phyloP scores from a whole-genome alignment of 345 rosid genomes.

The Populus ilicifolia region DNA sequence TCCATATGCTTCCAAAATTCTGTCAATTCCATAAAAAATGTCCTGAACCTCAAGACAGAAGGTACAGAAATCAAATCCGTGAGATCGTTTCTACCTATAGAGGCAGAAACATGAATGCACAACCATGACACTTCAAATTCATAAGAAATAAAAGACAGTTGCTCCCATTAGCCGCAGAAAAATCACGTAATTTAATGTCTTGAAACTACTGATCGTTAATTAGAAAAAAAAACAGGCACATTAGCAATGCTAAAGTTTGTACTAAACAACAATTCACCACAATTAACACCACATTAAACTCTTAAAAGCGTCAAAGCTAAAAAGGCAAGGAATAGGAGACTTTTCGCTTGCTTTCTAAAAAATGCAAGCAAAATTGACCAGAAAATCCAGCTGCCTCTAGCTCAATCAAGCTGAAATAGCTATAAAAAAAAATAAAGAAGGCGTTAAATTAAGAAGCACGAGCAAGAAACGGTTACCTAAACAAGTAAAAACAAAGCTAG shows the following conservation, averaged over 20 bases:
- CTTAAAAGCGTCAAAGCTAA: background rate
- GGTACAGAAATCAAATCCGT: background rate
- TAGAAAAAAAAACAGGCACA: background rate
- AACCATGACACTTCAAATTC: background rate
- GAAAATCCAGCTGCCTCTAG: background rate
- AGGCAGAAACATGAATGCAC: background rate
- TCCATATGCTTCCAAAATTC: background rate
- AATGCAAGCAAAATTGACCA: background rate
- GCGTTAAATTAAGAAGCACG: background rate
- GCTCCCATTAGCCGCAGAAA: background rate
- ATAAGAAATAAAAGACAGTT: background rate
- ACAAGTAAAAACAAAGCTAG: conserved; percentile 40
- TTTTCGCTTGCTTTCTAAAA: background rate
- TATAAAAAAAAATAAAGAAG: background rate
- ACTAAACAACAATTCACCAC: conserved; percentile 1
- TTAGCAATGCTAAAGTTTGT: background rate
- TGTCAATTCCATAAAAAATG: background rate
- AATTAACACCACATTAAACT: background rate
- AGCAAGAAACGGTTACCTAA: conserved; percentile 34
- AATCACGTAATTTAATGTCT: background rate
- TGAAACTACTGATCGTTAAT: background rate
- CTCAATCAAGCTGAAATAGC: background rate
- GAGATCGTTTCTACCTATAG: background rate
- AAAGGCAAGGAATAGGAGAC: background rate
- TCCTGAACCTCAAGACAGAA: background rate